Evolutionary conservation across 148 eudicot genomes (phyloP), one percentile per base, ranked within the genome.

Genomic region (Suaeda aralocaspica): DNA sequence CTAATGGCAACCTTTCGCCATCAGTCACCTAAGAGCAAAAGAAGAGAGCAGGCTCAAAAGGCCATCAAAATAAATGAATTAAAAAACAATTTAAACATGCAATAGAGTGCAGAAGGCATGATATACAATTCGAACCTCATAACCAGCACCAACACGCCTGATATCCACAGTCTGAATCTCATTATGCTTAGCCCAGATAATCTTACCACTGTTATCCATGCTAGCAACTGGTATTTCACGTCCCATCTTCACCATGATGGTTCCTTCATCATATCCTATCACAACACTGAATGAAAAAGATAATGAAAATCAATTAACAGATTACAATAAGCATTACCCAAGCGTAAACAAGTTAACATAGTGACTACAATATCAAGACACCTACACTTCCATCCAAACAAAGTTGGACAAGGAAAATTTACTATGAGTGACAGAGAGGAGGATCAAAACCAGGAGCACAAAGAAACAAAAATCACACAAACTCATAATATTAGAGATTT

Each of bases 211-310:
- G 50, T 81, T 94, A 78, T 94, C 96, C 98, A 94, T 94, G 72
- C 98, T 91, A 69, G 97, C 96, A 64, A 94, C 88, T 64, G 99
- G 99, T 71, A 86, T 88, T 77, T 94, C 98, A 24, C 97, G 91
- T 33, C 98, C 98, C 71, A 92, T 74, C 81, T 92, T 92, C 64
- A 92, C 91, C 98, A 92, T 87, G 65, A 92, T 92, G 45, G 89
- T 79, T 50, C 97, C 96, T 84, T 89, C 92, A 83, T 89, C 96
- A 78, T 86, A 92, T 67, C 96, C 97, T 69, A 92, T 86, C 59
- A 88, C 91, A 66, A 92, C 79, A 79, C 97, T 92, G 72, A 62
- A 74, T 33, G 64, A 64, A 69, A 69, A 56, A 71, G 33, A 68
- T n/a, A 21, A 34, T 36, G 33, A 19, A 5, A 5, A 26, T 41